A percentile compares a stretch with the other conserved stretches of the same genome.
Conservation (phyloP, 2,329 filamentous ascomycete species). For the Tothia fuscella region DNA sequence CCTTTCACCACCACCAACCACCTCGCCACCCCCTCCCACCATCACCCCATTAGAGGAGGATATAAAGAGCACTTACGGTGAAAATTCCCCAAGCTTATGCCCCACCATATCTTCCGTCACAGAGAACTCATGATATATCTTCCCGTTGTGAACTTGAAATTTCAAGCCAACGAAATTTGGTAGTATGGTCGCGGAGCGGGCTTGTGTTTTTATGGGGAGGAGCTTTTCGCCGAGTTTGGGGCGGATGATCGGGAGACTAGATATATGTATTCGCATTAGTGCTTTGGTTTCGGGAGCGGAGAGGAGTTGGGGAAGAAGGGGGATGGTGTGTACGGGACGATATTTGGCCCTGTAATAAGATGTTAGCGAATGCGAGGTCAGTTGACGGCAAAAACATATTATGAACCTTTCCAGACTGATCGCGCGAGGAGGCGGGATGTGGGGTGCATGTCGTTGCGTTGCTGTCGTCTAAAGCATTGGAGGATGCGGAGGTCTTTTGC, state of each 20-base stretch:
- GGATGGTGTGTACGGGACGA: conserved; percentile 45
- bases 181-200: conserved; percentile 76
- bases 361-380: conserved; percentile 17
- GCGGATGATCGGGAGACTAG: conserved; percentile 51
- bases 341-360: conserved; percentile 46
- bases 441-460: conserved; percentile 55
- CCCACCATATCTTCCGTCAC: conserved; percentile 96
- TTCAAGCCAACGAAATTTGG: conserved; percentile 83
- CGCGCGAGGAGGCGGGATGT: conserved; percentile 58
- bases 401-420: conserved; percentile 87
- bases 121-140: conserved; percentile 67
- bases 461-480: too few relatives aligned
- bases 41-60: not conserved
- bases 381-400: not conserved
- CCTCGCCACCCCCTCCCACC: too few relatives aligned
- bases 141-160: conserved; percentile 89
- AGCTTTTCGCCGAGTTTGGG: conserved; percentile 46
- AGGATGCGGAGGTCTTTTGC: too few relatives aligned
- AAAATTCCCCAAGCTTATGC: conserved; percentile 87
- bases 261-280: conserved; percentile 4
- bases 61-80: conserved; percentile 49
- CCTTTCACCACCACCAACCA: not conserved
- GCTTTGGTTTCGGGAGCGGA: conserved; percentile 30
- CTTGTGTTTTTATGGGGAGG: conserved; percentile 72
- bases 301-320: conserved; percentile 19